Conservation (phyloP, 2,329 filamentous ascomycete genomes). For the Xylariaceae sp. region DNA sequence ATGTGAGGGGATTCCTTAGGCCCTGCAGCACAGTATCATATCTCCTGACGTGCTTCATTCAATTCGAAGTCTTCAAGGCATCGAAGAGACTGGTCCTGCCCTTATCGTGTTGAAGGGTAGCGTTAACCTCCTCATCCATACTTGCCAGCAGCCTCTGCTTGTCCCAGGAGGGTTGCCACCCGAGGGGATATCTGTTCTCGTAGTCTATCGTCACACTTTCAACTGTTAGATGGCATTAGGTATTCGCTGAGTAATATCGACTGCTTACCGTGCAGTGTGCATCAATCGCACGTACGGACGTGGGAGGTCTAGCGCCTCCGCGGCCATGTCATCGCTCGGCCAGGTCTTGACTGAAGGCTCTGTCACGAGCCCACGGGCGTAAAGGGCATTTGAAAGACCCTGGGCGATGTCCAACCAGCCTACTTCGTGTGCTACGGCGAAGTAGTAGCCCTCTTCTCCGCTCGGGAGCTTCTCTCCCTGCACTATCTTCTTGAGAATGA, state of each 20-base stretch:
- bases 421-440: constrained; percentile 39
- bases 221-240: constrained; percentile 1
- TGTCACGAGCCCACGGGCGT: constrained; percentile 41
- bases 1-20: not conserved
- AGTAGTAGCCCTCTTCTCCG: constrained; percentile 45
- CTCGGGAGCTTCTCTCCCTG: constrained; percentile 37
- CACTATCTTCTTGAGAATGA: constrained; percentile 40
- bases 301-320: constrained; percentile 43
- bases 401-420: constrained; percentile 43
- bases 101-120: constrained; percentile 34
- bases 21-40: not conserved
- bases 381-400: constrained; percentile 35
- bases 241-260: not conserved
- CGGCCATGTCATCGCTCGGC: constrained; percentile 43
- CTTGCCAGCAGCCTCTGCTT: constrained; percentile 34
- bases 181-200: constrained; percentile 32
- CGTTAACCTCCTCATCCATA: constrained; percentile 39
- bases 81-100: constrained; percentile 30
- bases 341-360: constrained; percentile 37
- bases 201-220: constrained; percentile 29
- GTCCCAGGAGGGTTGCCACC: constrained; percentile 42
- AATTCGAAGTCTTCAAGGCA: constrained; percentile 4
- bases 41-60: not conserved
- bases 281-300: constrained; percentile 35
- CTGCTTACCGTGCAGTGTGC: constrained; percentile 38